Evolutionary conservation across 139 green algal genomes (phyloP).

Genomic region (Klebsormidium nitens): DNA sequence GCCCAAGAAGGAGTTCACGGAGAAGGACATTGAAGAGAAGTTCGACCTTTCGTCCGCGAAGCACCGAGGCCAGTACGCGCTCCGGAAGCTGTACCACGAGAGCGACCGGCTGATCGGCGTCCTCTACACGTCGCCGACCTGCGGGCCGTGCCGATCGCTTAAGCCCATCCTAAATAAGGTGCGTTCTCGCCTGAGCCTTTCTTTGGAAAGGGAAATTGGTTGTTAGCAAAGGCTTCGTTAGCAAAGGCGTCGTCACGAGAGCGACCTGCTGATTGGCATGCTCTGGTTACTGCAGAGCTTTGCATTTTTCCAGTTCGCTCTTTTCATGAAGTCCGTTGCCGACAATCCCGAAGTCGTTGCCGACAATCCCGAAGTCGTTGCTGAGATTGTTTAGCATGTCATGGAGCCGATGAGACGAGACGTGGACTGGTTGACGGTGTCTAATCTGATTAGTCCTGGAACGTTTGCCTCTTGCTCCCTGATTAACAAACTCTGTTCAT

Average conservation of each 20-base stretch:
- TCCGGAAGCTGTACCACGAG: constrained; percentile 97
- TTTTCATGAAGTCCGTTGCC: neutral
- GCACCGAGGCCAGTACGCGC: constrained; percentile 84
- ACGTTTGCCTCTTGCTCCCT: too few relatives aligned
- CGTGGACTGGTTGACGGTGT: too few relatives aligned
- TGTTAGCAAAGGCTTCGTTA: too few relatives aligned
- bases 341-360: neutral
- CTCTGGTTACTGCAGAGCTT: constrained; percentile 80
- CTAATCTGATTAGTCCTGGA: too few relatives aligned
- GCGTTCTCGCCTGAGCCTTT: too few relatives aligned
- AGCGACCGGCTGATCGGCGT: constrained; percentile 71
- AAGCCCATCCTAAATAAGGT: constrained; percentile 91
- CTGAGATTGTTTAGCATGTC: too few relatives aligned
- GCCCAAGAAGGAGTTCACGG: constrained; percentile 45
- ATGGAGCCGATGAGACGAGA: too few relatives aligned
- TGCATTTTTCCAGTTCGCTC: neutral
- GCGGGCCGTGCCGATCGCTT: constrained; percentile 75
- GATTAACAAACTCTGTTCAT: too few relatives aligned
- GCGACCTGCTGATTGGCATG: constrained; percentile 67
- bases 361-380: too few relatives aligned
- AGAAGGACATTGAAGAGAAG: constrained; percentile 29
- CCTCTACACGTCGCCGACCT: constrained; percentile 82
- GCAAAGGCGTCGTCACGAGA: constrained; percentile 86
- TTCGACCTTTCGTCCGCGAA: constrained; percentile 59
- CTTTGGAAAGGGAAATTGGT: too few relatives aligned